Evolutionary conservation across 192 early-diverging fungal genomes (phyloP).

Genomic region (Backusella tarrabulga): DNA sequence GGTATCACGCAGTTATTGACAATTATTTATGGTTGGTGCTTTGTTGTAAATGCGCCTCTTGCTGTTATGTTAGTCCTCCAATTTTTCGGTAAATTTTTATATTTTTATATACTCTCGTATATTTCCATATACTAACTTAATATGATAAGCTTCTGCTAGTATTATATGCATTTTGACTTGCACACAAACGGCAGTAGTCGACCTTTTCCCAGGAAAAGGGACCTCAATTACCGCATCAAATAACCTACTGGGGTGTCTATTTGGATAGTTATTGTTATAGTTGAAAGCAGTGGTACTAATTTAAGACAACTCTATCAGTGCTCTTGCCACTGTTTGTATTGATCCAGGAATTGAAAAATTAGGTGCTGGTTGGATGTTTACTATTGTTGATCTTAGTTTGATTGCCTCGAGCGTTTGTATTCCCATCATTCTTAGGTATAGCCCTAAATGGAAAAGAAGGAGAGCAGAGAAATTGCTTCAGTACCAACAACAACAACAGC

Average conservation of each 20-base stretch:
- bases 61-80: constrained; percentile 14
- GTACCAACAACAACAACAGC: no score
- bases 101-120: no score
- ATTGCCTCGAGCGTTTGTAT: not conserved
- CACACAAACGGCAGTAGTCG: not conserved
- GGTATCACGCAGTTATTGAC: constrained; percentile 3
- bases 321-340: constrained; percentile 13
- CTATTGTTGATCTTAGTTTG: not conserved
- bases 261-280: not conserved
- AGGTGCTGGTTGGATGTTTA: constrained; percentile 21
- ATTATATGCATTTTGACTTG: not conserved
- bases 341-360: constrained; percentile 16
- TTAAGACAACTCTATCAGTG: not conserved
- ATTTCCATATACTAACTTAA: no score
- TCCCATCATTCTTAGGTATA: not conserved
- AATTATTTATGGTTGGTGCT: constrained; percentile 25
- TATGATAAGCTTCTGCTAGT: no score
- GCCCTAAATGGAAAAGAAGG: not conserved
- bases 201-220: not conserved
- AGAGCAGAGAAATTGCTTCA: not conserved
- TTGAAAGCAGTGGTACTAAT: not conserved
- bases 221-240: not conserved
- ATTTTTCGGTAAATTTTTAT: constrained; percentile 16
- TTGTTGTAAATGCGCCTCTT: constrained; percentile 12
- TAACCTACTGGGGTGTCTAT: not conserved